These are phyloP conservation scores for Trichosanthes truncata DNA, from an alignment of 306 rosid species.

Conservation along the genomic window DNA sequence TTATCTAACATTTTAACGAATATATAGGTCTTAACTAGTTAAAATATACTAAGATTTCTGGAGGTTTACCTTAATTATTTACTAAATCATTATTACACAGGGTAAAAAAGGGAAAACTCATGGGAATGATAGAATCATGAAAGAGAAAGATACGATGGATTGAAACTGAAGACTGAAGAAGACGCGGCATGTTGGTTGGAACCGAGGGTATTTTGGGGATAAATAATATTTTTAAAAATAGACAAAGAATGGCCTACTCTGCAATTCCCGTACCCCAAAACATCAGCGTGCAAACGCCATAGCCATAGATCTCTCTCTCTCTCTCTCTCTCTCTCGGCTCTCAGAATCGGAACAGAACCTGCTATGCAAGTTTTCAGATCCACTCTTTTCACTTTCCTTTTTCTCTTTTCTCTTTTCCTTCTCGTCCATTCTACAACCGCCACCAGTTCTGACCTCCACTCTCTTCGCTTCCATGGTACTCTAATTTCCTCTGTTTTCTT, in stretches of 20 bases:
- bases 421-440: background rate
- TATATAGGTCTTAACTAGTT: too few relatives aligned
- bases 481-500: background rate
- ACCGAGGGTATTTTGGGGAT: conserved; percentile 1
- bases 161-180: too few relatives aligned
- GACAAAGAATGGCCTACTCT: background rate
- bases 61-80: too few relatives aligned
- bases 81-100: background rate
- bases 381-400: background rate
- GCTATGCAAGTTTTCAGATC: background rate
- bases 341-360: background rate
- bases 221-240: background rate
- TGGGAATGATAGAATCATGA: background rate
- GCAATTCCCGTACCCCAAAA: too few relatives aligned
- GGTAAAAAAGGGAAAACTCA: background rate
- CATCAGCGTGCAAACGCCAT: background rate
- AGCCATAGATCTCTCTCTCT: background rate
- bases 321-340: background rate
- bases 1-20: too few relatives aligned
- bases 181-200: background rate
- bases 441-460: background rate
- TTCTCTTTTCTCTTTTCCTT: background rate
- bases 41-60: too few relatives aligned
- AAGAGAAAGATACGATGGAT: too few relatives aligned
- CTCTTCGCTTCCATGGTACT: background rate